phyloP scores from a whole-genome alignment of 106 monocot genomes.

The Agapanthus africanus region DNA sequence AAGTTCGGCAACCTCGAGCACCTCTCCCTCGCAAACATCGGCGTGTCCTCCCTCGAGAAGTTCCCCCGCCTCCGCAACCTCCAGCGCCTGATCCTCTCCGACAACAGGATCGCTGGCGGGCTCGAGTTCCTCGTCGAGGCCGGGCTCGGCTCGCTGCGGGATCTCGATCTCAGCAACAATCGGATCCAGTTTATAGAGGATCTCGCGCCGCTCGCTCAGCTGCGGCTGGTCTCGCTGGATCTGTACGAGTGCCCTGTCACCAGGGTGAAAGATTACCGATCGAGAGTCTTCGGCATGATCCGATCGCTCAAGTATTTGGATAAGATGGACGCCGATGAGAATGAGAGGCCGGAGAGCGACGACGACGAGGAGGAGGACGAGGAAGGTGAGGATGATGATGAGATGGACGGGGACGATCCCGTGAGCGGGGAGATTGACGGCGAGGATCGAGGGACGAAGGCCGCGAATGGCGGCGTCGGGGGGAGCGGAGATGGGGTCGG shows the following conservation, averaged over 20 bases:
- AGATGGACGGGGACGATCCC: constrained; percentile 69
- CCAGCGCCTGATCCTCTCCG: constrained; percentile 75
- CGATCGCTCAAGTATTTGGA: constrained; percentile 75
- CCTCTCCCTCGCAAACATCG: constrained; percentile 87
- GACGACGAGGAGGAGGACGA: constrained; percentile 92
- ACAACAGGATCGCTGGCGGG: constrained; percentile 88
- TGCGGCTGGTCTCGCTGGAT: constrained; percentile 78
- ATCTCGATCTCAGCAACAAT: constrained; percentile 92
- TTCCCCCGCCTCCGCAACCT: constrained; percentile 70
- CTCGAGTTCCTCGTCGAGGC: constrained; percentile 84
- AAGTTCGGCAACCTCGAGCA: constrained; percentile 68
- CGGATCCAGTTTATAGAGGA: constrained; percentile 84
- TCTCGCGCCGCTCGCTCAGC: constrained; percentile 64
- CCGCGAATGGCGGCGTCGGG: constrained; percentile 15
- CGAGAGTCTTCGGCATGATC: constrained; percentile 76
- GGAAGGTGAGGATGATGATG: constrained; percentile 51
- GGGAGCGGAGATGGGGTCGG: constrained; percentile 24
- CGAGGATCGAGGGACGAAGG: constrained; percentile 39
- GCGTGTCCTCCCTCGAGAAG: constrained; percentile 71
- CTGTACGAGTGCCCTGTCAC: constrained; percentile 95
- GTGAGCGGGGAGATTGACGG: constrained; percentile 81
- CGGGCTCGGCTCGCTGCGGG: constrained; percentile 75
- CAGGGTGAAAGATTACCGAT: constrained; percentile 70
- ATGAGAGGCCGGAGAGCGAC: constrained; percentile 85
- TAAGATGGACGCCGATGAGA: constrained; percentile 93